Evolutionary conservation across 2,329 filamentous ascomycete genomes (phyloP).

Genomic region (Ophiostoma novo-ulmi): DNA sequence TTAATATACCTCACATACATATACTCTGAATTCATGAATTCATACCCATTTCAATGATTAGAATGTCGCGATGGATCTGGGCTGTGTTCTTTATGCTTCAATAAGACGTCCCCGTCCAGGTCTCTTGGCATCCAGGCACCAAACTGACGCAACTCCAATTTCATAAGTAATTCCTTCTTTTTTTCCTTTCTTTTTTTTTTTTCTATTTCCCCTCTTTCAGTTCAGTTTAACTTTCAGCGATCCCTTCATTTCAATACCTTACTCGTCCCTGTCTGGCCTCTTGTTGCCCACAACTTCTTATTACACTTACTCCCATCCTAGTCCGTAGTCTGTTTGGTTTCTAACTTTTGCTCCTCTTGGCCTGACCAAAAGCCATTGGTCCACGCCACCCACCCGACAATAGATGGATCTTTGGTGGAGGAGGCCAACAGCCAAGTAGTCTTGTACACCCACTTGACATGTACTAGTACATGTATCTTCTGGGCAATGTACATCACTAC

Average conservation of each 20-base stretch:
- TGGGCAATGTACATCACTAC: background rate
- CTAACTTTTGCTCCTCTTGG: background rate
- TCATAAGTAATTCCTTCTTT: background rate
- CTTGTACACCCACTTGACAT: background rate
- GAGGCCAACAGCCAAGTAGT: background rate
- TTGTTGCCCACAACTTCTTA: background rate
- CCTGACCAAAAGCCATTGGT: background rate
- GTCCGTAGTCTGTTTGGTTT: background rate
- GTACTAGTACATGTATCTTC: background rate
- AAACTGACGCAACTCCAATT: background rate
- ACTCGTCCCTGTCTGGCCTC: background rate
- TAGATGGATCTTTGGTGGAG: background rate
- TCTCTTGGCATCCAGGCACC: background rate
- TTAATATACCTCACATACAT: background rate
- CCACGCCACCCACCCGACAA: background rate
- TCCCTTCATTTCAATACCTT: background rate
- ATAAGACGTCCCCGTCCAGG: background rate
- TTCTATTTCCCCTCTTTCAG: background rate
- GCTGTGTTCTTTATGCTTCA: background rate
- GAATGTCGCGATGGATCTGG: background rate
- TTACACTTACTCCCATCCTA: slow-evolving; percentile 1
- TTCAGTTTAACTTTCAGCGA: background rate
- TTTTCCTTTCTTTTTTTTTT: background rate
- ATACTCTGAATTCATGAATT: background rate
- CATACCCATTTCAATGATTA: background rate